Percentiles rank a stretch among this genome's conserved stretches.
Evolutionary conservation across 2,329 filamentous ascomycete genomes (phyloP).

Genomic region (Colletotrichum tropicicola): DNA sequence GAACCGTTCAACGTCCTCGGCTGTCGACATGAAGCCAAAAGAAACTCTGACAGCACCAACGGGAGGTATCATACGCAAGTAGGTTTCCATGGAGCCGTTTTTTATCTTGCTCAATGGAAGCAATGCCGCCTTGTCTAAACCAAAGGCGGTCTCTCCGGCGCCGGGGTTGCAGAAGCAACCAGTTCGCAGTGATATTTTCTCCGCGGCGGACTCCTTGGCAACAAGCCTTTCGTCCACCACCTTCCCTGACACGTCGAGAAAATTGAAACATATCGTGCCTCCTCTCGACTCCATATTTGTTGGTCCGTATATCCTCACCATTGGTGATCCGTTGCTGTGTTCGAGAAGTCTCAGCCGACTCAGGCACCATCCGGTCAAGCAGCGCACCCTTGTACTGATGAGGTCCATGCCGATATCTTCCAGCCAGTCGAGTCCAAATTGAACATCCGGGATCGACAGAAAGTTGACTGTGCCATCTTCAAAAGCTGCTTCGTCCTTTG

Average conservation of each 20-base stretch:
- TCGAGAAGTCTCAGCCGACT: constrained; percentile 38
- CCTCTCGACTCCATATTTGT: constrained; percentile 39
- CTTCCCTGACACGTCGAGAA: constrained; percentile 42
- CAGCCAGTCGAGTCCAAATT: constrained; percentile 47
- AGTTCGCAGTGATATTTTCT: constrained; percentile 47
- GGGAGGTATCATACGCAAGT: constrained; percentile 33
- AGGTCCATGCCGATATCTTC: constrained; percentile 36
- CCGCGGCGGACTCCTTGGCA: constrained; percentile 40
- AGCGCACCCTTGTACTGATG: constrained; percentile 43
- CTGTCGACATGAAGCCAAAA: constrained; percentile 47
- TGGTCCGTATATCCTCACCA: constrained; percentile 47
- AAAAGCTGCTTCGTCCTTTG: constrained; percentile 40
- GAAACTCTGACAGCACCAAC: constrained; percentile 48
- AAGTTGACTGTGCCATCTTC: constrained; percentile 53
- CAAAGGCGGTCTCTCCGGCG: constrained; percentile 45
- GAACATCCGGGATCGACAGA: constrained; percentile 47
- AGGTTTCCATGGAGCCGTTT: constrained; percentile 34
- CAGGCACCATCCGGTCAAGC: constrained; percentile 47
- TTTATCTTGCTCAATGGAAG: constrained; percentile 19
- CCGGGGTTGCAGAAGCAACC: constrained; percentile 55
- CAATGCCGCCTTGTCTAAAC: constrained; percentile 33
- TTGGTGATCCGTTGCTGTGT: constrained; percentile 43
- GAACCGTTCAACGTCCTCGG: constrained; percentile 45
- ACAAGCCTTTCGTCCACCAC: constrained; percentile 48
- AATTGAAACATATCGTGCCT: constrained; percentile 48